These are phyloP conservation scores for Haematococcus sp. DNA, from an alignment of 139 green algal species.

Conservation along the genomic window DNA sequence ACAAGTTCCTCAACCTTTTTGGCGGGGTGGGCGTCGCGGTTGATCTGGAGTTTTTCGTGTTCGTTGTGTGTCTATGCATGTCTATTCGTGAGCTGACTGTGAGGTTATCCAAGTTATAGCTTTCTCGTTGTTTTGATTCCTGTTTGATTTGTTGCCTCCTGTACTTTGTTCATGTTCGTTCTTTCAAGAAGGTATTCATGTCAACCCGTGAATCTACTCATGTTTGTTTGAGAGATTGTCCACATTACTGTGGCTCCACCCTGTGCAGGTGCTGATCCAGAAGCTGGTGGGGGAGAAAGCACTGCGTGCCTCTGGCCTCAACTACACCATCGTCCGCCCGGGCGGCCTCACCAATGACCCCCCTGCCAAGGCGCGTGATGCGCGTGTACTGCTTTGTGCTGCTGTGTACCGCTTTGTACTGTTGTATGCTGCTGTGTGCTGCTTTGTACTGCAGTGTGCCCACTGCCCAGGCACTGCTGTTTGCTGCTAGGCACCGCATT, in stretches of 20 bases:
- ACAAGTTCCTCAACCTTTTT: conserved; percentile 65
- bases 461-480: no score
- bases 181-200: no score
- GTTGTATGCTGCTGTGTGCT: not conserved
- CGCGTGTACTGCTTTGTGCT: no score
- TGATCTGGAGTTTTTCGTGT: conserved; percentile 20
- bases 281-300: conserved; percentile 59
- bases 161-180: no score
- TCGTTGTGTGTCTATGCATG: not conserved
- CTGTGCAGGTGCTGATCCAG: conserved; percentile 33
- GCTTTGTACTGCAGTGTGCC: not conserved
- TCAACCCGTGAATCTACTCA: no score
- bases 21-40: conserved; percentile 37
- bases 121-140: not conserved
- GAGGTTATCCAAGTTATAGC: not conserved
- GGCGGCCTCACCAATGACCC: conserved; percentile 59
- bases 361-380: conserved; percentile 1
- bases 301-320: conserved; percentile 53
- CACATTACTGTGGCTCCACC: no score
- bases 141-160: not conserved
- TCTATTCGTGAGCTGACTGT: not conserved
- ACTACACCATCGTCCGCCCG: conserved; percentile 72
- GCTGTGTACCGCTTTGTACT: conserved; percentile 1
- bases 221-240: no score
- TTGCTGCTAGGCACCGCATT: no score